Evolutionary conservation across 257 asterid genomes (phyloP), one percentile per base, ranked within the genome.

Genomic region (Oldenlandia corymbosa): DNA sequence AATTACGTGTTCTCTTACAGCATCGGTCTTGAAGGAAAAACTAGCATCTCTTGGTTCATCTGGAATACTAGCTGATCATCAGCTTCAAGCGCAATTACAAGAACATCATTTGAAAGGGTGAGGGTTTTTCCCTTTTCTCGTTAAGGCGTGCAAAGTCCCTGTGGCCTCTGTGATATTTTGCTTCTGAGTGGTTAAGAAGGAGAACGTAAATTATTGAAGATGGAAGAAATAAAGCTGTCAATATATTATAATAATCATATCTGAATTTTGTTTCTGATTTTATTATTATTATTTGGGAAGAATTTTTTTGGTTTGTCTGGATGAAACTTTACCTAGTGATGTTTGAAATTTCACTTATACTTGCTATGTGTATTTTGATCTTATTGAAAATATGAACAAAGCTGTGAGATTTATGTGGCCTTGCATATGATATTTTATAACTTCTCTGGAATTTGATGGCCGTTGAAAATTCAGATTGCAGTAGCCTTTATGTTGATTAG

Each of bases 51-150:
- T 93, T 63, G 99, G 99, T 75, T 90, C 99, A 72, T 90, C 97
- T 74, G 99, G 99, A 74, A 80, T 93, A 77, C 75, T 93, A 80
- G 99, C 99, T 82, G 99, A 93, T 66, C 97, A 93, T 77, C 99
- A 93, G 75, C 91, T 93, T 82, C 97, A 93, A 76, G 86, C 99
- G 68, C 93, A 90, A 69, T 76, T 93, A 66, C 99, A 93, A 83
- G 97, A 93, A 65, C 96, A 87, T 78, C 88, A 93, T 77, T 39
- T 83, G 81, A 93, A 87, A 79, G 96, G 99, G 99, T 90, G 84
- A 84, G 94, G 77, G n/a, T 57, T 47, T 47, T 11, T 20, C 7
- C 27, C 20, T 13, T 7, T n/a, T 17, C 32, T 17, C 27, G 12
- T 11, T 16, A 18, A n/a, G n/a, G n/a, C n/a, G n/a, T n/a, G n/a